These are phyloP conservation scores for Gonapodya sp. DNA, from an alignment of 192 early-diverging fungal genomes.

Conservation along the genomic window DNA sequence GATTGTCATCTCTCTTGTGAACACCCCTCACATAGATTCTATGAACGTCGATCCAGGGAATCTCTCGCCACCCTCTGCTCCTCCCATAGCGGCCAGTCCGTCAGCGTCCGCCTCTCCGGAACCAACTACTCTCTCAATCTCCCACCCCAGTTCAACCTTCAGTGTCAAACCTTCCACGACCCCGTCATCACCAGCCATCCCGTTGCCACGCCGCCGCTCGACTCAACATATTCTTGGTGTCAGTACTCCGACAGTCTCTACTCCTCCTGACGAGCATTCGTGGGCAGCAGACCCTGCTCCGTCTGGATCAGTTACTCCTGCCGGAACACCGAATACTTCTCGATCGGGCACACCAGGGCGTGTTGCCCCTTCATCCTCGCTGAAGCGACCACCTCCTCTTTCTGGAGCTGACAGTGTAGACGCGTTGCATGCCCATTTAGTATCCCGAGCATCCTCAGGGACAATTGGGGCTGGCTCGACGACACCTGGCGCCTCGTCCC, in stretches of 20 bases:
- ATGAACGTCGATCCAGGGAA: background rate
- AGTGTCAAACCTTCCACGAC: background rate
- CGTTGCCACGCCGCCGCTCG: background rate
- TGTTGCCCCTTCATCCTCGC: background rate
- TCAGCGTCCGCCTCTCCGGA: background rate
- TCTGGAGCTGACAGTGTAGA: background rate
- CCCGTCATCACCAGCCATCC: background rate
- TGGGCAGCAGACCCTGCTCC: too few relatives aligned
- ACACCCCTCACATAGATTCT: background rate
- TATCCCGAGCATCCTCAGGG: background rate
- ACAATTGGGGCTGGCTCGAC: background rate
- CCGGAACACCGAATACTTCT: too few relatives aligned
- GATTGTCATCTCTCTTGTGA: background rate
- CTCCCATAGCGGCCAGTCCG: too few relatives aligned
- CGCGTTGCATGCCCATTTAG: background rate
- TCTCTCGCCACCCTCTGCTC: background rate
- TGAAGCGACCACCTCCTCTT: background rate
- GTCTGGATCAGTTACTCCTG: too few relatives aligned
- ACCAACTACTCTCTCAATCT: background rate
- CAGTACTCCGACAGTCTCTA: too few relatives aligned
- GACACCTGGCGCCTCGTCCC: background rate
- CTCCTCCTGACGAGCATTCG: too few relatives aligned
- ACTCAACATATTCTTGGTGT: too few relatives aligned
- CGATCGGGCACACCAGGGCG: too few relatives aligned
- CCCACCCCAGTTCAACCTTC: background rate